These are phyloP conservation scores for Cladophialophora psammophila DNA, from an alignment of 2,329 filamentous ascomycete species.

Conservation along the genomic window DNA sequence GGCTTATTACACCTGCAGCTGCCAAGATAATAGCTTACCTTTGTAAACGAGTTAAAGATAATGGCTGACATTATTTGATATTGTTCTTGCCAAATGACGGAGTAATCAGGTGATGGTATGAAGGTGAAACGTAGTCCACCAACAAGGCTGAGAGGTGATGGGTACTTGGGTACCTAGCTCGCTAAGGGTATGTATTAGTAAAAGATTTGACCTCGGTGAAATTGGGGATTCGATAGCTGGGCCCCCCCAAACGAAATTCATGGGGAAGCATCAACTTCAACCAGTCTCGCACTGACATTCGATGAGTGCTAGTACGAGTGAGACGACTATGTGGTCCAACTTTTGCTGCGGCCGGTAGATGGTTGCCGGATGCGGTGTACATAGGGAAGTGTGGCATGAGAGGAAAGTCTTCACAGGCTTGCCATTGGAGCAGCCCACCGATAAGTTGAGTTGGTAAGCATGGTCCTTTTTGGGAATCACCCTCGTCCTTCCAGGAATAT, in stretches of 20 bases:
- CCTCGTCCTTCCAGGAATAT: not conserved
- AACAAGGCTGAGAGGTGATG: not conserved
- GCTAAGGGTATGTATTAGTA: not conserved
- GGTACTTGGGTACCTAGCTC: too few relatives aligned
- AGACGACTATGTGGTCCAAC: not conserved
- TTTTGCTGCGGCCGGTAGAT: not conserved
- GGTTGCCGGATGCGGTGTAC: not conserved
- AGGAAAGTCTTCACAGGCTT: not conserved
- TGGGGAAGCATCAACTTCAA: not conserved
- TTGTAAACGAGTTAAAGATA: not conserved
- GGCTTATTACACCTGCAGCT: not conserved
- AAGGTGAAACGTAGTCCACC: not conserved
- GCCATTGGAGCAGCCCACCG: not conserved
- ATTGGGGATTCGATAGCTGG: not conserved
- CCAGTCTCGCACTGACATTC: not conserved
- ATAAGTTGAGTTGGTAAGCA: constrained; percentile 5
- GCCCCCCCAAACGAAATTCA: not conserved
- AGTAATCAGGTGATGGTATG: not conserved
- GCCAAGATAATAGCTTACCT: not conserved
- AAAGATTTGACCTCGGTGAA: not conserved
- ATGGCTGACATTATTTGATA: not conserved
- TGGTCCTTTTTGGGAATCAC: not conserved
- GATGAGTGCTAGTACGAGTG: not conserved
- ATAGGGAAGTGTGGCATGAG: not conserved
- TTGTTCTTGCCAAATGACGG: not conserved